Base-by-base conservation (phyloP, 805 yeast species). In the Metschnikowia corniflorae region DNA sequence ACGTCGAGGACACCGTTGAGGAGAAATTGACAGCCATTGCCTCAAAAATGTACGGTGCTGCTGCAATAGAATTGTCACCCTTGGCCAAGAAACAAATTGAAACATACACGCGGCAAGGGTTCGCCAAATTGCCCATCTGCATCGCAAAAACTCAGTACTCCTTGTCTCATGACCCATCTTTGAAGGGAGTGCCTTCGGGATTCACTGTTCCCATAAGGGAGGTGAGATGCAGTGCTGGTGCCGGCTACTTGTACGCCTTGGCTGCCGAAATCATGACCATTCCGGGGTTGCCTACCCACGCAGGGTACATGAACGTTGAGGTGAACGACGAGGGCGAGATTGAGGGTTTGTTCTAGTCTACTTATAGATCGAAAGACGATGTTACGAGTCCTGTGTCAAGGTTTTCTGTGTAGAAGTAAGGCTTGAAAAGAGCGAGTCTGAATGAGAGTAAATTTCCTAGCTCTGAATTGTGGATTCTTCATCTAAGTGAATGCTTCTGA, bases 61-160 rank as follows among this genome's bases (percentile, higher is more conserved):
- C 78, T 15, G 78, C 75, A 34, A 79, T 91, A 49, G 95, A 86
- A 63, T 78, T 88, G 42, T 73, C 82, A 29, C 91, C 86, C 19
- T 75, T 79, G 47, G 97, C 97, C 27, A 76, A 77, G 50, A 69
- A 76, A 55, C 88, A 88, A 66, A 80, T 91, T 49, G 87, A 81
- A 44, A 75, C 79, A 39, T 89, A 87, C 68, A 81, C 87, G 23
- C 63, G 71, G 34, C 96, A 88, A 70, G 97, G 97, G 2, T 91
- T 83, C 61, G 88, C 82, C 46, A 78, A 87, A 57, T 70, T 91
- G 58, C 98, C 97, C 40, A 82, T 91, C 51, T 91, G 98, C 68
- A 85, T 91, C 55, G 98, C 98, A 41, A 91, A 91, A 73, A 91
- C 98, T 2, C 98, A 91, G 65, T 91, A 91, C 71, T 87, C 96